phyloP scores from a whole-genome alignment of 306 rosid genomes.

The Canavalia ensiformis region DNA sequence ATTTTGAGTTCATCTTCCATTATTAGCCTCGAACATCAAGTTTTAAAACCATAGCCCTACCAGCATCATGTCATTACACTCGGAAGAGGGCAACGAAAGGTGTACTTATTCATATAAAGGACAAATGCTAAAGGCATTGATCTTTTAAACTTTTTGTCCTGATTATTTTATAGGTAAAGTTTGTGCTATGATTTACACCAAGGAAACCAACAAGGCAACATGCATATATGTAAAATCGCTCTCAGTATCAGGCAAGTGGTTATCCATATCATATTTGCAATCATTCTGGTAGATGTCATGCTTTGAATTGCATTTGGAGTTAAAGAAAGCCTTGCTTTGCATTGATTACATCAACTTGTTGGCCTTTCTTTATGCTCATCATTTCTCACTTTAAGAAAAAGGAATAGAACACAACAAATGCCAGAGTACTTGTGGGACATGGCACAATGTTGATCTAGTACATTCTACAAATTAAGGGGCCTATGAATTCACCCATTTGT shows the following conservation, averaged over 20 bases:
- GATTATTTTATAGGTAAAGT: neutral
- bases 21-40: neutral
- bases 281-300: constrained; percentile 33
- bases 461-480: neutral
- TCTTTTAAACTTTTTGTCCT: constrained; percentile 45
- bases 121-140: constrained; percentile 35
- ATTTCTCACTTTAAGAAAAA: constrained; percentile 31
- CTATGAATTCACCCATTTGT: neutral
- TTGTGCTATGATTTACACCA: constrained; percentile 4
- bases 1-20: constrained; percentile 7
- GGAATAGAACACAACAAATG: constrained; percentile 24
- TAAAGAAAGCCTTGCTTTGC: constrained; percentile 16
- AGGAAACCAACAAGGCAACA: constrained; percentile 20
- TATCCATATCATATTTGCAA: constrained; percentile 33
- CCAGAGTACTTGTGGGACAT: constrained; percentile 36
- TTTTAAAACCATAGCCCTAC: constrained; percentile 26
- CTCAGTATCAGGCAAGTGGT: neutral
- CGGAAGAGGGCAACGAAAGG: neutral
- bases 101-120: constrained; percentile 29
- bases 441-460: neutral
- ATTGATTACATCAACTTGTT: constrained; percentile 25
- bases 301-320: constrained; percentile 15
- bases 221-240: constrained; percentile 23
- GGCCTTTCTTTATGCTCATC: constrained; percentile 33
- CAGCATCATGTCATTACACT: constrained; percentile 34